phyloP scores from a whole-genome alignment of 2,329 filamentous ascomycete genomes.

The Neophaeococcomyces mojaviensis region DNA sequence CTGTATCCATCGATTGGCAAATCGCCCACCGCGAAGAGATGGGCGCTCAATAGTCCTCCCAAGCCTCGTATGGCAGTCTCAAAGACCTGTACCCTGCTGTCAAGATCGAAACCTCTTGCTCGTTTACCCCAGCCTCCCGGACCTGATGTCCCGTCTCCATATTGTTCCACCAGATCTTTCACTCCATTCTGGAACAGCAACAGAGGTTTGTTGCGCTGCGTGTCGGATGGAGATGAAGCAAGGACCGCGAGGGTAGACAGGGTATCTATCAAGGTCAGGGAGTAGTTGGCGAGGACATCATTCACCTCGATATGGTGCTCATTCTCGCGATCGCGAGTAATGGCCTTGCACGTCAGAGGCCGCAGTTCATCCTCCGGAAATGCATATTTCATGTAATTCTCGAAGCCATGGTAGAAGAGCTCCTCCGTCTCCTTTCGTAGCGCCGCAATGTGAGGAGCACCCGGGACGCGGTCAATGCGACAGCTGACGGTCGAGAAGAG shows the following conservation, averaged over 20 bases:
- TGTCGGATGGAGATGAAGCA: slow-evolving; percentile 58
- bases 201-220: slow-evolving; percentile 55
- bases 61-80: slow-evolving; percentile 93
- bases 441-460: slow-evolving; percentile 2
- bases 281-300: slow-evolving; percentile 95
- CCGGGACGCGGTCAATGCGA: slow-evolving; percentile 1
- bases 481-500: neutral
- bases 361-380: slow-evolving; percentile 95
- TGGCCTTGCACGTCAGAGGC: slow-evolving; percentile 73
- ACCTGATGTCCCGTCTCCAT: slow-evolving; percentile 73
- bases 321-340: slow-evolving; percentile 75
- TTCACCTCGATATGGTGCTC: slow-evolving; percentile 79
- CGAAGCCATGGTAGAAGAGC: slow-evolving; percentile 95
- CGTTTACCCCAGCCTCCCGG: slow-evolving; percentile 62
- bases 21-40: slow-evolving; percentile 86
- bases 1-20: slow-evolving; percentile 76
- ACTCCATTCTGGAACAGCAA: slow-evolving; percentile 74
- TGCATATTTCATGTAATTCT: slow-evolving; percentile 88
- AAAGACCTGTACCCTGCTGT: slow-evolving; percentile 98
- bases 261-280: slow-evolving; percentile 88
- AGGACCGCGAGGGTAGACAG: slow-evolving; percentile 89
- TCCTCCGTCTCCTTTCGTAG: slow-evolving; percentile 44
- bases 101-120: slow-evolving; percentile 78
- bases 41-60: slow-evolving; percentile 83
- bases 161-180: slow-evolving; percentile 66